phyloP scores from a whole-genome alignment of 2,329 filamentous ascomycete genomes.

The Aspergillus spinulosporus region DNA sequence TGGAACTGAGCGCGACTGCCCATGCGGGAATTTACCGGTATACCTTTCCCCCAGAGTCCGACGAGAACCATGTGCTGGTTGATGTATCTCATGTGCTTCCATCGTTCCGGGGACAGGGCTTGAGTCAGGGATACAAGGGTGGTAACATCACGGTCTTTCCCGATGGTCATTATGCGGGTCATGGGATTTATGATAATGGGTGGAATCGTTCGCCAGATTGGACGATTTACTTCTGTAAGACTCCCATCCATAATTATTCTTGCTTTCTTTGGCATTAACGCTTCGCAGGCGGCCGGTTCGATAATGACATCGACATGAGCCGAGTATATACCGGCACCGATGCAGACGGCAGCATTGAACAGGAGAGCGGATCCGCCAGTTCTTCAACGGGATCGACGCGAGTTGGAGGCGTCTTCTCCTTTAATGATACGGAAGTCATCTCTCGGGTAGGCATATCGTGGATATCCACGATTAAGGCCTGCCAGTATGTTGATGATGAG shows the following conservation, averaged over 20 bases:
- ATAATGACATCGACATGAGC: conserved; percentile 37
- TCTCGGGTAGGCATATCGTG: conserved; percentile 69
- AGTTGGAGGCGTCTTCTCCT: conserved; percentile 53
- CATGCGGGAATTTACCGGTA: conserved; percentile 59
- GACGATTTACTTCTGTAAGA: conserved; percentile 33
- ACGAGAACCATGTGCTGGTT: conserved; percentile 53
- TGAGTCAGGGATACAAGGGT: conserved; percentile 64
- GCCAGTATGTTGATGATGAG: conserved; percentile 58
- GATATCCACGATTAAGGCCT: conserved; percentile 62
- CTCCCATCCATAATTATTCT: not conserved
- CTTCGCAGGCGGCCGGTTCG: conserved; percentile 62
- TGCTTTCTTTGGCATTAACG: not conserved
- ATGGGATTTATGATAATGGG: conserved; percentile 64
- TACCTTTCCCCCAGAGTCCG: conserved; percentile 50
- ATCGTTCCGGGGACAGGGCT: conserved; percentile 60
- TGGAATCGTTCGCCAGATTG: conserved; percentile 65
- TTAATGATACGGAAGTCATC: conserved; percentile 48
- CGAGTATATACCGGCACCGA: conserved; percentile 31
- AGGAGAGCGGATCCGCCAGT: conserved; percentile 30
- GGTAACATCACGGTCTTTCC: conserved; percentile 57
- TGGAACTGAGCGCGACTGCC: conserved; percentile 58
- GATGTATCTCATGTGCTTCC: conserved; percentile 68
- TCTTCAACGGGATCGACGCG: conserved; percentile 50
- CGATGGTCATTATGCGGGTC: conserved; percentile 59
- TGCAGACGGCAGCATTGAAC: conserved; percentile 29